Conservation (phyloP, 768 basidiomycete genomes). For the Suillus clintonianus region DNA sequence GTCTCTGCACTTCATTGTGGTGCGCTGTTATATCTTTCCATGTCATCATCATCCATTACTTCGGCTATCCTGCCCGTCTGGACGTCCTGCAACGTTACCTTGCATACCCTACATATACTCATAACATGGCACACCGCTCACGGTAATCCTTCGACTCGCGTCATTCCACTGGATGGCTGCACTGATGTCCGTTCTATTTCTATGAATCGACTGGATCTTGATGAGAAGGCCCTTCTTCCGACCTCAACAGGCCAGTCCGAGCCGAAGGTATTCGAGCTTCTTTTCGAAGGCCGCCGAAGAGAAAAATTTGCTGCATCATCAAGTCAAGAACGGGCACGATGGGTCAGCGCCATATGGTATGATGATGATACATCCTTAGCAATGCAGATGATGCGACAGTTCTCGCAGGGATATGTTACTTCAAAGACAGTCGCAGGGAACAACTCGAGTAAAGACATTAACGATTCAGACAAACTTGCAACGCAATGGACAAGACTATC, state of each 20-base stretch:
- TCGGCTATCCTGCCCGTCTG: conserved; percentile 43
- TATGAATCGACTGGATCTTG: conserved; percentile 39
- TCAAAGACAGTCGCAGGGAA: neutral
- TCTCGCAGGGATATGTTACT: conserved; percentile 59
- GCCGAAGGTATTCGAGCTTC: conserved; percentile 63
- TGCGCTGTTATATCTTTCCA: conserved; percentile 51
- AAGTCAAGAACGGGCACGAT: conserved; percentile 64
- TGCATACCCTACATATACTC: conserved; percentile 44
- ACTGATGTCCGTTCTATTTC: conserved; percentile 65
- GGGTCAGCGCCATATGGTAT: conserved; percentile 78
- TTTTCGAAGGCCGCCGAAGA: conserved; percentile 50
- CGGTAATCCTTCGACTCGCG: conserved; percentile 43
- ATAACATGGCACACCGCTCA: conserved; percentile 47
- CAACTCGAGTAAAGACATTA: conserved; percentile 5
- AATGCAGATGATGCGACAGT: conserved; percentile 1
- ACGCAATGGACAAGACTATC: conserved; percentile 2
- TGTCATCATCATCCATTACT: conserved; percentile 17
- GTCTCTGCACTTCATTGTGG: conserved; percentile 12
- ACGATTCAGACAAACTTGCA: conserved; percentile 19
- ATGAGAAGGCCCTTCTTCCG: conserved; percentile 48
- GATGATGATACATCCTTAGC: conserved; percentile 8
- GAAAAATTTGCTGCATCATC: conserved; percentile 67
- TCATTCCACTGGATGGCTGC: conserved; percentile 53
- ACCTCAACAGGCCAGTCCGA: conserved; percentile 37
- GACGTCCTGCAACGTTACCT: conserved; percentile 45